phyloP scores from a whole-genome alignment of 2,329 filamentous ascomycete genomes.

The Hymenoscyphus infarciens region DNA sequence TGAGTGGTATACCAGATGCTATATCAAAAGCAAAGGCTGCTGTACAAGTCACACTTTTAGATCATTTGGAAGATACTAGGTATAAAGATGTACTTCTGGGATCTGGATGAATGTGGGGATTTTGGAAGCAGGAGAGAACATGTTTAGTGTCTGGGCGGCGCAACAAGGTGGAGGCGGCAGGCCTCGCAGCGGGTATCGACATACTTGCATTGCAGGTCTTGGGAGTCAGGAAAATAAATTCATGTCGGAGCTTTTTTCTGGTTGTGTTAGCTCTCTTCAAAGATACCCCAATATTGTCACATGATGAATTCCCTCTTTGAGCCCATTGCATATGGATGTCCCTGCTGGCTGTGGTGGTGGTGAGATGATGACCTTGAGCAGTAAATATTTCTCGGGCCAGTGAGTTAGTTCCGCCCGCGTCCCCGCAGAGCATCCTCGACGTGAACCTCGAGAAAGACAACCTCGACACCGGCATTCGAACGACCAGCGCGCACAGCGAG shows the following conservation, averaged over 20 bases:
- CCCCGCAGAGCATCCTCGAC: conserved; percentile 16
- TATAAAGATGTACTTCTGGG: conserved; percentile 35
- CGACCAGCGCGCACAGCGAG: not conserved
- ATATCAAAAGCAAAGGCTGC: conserved; percentile 32
- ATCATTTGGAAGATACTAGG: conserved; percentile 27
- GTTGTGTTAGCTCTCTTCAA: conserved; percentile 3
- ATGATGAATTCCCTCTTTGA: conserved; percentile 16
- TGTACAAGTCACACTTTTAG: conserved; percentile 33
- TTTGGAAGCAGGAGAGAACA: not conserved
- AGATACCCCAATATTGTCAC: conserved; percentile 17
- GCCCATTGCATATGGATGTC: conserved; percentile 18
- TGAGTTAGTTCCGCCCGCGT: conserved; percentile 13
- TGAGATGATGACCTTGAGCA: conserved; percentile 2
- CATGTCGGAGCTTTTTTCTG: not conserved
- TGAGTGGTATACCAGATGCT: conserved; percentile 31
- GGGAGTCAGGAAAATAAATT: not conserved
- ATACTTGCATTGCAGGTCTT: not conserved
- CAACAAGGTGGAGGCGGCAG: conserved; percentile 3
- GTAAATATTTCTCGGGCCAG: conserved; percentile 14
- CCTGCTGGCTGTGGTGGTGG: conserved; percentile 2
- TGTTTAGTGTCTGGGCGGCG: conserved; percentile 2
- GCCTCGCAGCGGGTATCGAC: not conserved
- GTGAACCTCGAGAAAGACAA: conserved; percentile 6
- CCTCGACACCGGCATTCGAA: not conserved
- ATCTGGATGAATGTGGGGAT: conserved; percentile 4